Evolutionary conservation across 371 early-diverging fungal species (phyloP).

Genomic region (Dentiscutata heterogama): DNA sequence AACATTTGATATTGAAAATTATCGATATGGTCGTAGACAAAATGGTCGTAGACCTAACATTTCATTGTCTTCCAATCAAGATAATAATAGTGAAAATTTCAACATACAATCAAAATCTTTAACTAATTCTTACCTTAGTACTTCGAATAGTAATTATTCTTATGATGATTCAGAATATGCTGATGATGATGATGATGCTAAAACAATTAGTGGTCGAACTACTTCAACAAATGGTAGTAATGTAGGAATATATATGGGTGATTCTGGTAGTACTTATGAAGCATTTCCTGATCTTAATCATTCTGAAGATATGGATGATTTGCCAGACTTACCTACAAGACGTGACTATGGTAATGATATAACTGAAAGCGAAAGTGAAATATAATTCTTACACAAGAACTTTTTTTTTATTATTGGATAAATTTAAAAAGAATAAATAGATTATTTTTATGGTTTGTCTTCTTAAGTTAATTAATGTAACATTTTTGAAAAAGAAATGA

Average conservation of each 20-base stretch:
- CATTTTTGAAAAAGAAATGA: neutral
- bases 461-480: neutral
- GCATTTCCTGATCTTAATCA: slow-evolving; percentile 5
- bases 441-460: neutral
- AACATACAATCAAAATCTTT: slow-evolving; percentile 11
- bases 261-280: slow-evolving; percentile 21
- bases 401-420: neutral
- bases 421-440: no score
- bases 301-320: slow-evolving; percentile 19
- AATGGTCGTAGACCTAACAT: neutral
- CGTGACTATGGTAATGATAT: neutral
- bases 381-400: neutral
- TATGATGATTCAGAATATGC: slow-evolving; percentile 3
- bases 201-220: slow-evolving; percentile 16
- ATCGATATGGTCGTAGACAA: neutral
- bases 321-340: slow-evolving; percentile 33
- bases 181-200: slow-evolving; percentile 38
- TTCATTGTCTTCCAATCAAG: neutral
- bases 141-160: slow-evolving; percentile 7
- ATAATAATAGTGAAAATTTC: slow-evolving; percentile 1
- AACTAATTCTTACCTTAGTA: slow-evolving; percentile 25
- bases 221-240: slow-evolving; percentile 34
- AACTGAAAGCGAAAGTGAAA: neutral
- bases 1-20: neutral
- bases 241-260: slow-evolving; percentile 13